Conservation (phyloP, 257 asterid species). For the Apocynum venetum region DNA sequence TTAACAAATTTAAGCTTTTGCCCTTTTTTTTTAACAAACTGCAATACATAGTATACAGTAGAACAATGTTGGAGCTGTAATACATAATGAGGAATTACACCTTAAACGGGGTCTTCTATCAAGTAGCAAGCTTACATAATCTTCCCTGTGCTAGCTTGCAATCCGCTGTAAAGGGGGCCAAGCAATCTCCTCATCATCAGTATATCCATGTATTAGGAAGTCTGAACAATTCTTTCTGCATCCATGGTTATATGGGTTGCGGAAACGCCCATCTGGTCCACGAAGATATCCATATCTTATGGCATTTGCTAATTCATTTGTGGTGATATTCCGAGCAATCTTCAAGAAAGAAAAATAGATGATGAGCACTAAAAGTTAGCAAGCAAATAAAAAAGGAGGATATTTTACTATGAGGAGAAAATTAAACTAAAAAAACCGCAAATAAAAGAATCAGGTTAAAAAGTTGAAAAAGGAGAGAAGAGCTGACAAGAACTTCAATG, state of each 20-base stretch:
- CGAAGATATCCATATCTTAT: constrained; percentile 81
- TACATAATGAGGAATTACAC: constrained; percentile 3
- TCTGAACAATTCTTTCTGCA: constrained; percentile 85
- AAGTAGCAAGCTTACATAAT: neutral
- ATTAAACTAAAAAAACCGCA: neutral
- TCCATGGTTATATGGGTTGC: constrained; percentile 93
- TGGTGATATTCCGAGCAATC: constrained; percentile 87
- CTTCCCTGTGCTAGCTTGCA: constrained; percentile 31
- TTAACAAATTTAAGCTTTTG: neutral
- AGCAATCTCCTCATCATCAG: constrained; percentile 80
- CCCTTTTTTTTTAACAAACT: neutral
- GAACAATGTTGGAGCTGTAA: neutral
- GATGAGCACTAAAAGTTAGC: neutral
- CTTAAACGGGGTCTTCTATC: neutral
- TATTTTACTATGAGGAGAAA: neutral
- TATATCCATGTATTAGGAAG: constrained; percentile 68
- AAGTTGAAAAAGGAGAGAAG: neutral
- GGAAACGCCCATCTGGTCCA: constrained; percentile 85
- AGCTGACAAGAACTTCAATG: neutral
- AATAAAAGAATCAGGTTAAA: neutral
- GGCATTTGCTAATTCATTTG: constrained; percentile 86
- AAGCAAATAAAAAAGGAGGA: neutral
- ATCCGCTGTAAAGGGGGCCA: constrained; percentile 83
- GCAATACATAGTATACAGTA: constrained; percentile 2
- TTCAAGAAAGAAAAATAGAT: constrained; percentile 23